phyloP scores from a whole-genome alignment of 352 stramenopile species.

The Phytophthora syringae region DNA sequence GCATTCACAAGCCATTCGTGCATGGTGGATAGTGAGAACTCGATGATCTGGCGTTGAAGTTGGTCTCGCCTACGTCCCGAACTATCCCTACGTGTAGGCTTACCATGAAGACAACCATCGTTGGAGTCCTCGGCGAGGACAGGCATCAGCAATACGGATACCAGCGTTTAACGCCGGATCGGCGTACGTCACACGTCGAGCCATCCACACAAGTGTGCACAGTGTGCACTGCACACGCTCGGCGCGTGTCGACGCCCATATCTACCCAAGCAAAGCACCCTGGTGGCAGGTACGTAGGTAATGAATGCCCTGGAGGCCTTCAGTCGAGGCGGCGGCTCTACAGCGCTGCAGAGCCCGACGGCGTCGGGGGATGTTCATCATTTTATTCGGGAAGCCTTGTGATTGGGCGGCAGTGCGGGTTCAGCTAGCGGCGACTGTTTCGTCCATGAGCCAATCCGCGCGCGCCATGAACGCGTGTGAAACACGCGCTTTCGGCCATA shows the following conservation, averaged over 20 bases:
- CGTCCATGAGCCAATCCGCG: conserved; percentile 24
- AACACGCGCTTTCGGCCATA: conserved; percentile 5
- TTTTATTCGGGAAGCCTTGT: conserved; percentile 26
- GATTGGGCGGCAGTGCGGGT: conserved; percentile 29
- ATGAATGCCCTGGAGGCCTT: no score
- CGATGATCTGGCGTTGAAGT: conserved; percentile 28
- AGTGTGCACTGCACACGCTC: no score
- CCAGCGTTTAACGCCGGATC: conserved; percentile 15
- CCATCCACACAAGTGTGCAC: not conserved
- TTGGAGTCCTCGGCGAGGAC: not conserved
- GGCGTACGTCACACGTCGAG: conserved; percentile 9
- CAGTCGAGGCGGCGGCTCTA: no score
- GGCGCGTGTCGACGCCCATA: conserved; percentile 17
- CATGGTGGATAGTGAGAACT: conserved; percentile 16
- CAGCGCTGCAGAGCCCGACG: no score
- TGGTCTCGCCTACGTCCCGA: not conserved
- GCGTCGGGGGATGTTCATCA: conserved; percentile 21
- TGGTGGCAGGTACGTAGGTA: no score
- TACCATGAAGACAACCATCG: no score
- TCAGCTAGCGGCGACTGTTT: conserved; percentile 20
- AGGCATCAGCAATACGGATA: not conserved
- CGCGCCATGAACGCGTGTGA: conserved; percentile 23
- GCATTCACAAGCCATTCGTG: conserved; percentile 17
- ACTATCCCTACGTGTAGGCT: no score
- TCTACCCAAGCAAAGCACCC: no score